phyloP scores from a whole-genome alignment of 768 basidiomycete genomes.

The Pholiota molesta region DNA sequence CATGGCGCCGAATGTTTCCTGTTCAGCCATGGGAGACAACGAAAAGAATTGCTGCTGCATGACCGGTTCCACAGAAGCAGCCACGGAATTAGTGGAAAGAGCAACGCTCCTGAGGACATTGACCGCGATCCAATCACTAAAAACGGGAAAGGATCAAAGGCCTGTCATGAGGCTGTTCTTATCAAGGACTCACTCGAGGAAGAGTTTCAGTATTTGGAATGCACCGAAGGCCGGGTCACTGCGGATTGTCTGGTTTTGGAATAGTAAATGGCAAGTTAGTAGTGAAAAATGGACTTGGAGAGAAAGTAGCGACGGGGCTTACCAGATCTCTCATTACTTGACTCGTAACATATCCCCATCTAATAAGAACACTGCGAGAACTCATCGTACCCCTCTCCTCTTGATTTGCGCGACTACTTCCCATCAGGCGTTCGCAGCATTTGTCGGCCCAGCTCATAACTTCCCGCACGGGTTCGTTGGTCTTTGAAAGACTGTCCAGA shows the following conservation, averaged over 20 bases:
- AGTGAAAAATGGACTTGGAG: constrained; percentile 8
- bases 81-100: constrained; percentile 88
- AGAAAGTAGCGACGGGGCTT: constrained; percentile 31
- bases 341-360: constrained; percentile 92
- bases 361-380: constrained; percentile 83
- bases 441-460: constrained; percentile 93
- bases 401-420: constrained; percentile 55
- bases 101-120: constrained; percentile 88
- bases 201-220: constrained; percentile 89
- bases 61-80: constrained; percentile 88
- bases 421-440: constrained; percentile 85
- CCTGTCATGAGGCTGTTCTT: constrained; percentile 14
- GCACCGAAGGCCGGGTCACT: constrained; percentile 93
- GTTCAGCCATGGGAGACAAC: constrained; percentile 87
- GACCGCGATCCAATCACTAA: constrained; percentile 89
- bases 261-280: constrained; percentile 1
- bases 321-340: constrained; percentile 93
- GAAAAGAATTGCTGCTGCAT: constrained; percentile 91
- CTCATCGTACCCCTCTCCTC: constrained; percentile 85
- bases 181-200: constrained; percentile 72
- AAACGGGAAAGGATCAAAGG: constrained; percentile 12
- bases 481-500: constrained; percentile 72
- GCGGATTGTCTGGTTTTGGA: constrained; percentile 70
- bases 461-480: constrained; percentile 78
- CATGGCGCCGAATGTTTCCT: constrained; percentile 72